phyloP scores from a whole-genome alignment of 1,284 basidiomycete genomes.

The Austroboletus novae-zelandiae region DNA sequence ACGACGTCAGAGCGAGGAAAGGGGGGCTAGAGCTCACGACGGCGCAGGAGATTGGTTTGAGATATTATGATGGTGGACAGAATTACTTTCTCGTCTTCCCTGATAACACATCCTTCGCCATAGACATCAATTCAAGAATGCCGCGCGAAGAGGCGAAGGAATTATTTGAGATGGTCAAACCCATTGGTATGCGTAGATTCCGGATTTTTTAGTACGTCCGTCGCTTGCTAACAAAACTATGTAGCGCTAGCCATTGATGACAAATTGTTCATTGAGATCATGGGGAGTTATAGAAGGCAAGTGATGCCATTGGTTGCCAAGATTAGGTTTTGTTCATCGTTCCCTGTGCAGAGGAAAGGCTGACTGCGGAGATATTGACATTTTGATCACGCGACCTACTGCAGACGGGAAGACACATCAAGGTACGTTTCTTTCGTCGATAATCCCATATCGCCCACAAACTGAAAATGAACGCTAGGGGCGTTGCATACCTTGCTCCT shows the following conservation, averaged over 20 bases:
- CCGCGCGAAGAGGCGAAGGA: conserved; percentile 74
- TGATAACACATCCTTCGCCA: background rate
- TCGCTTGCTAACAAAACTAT: background rate
- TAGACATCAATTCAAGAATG: conserved; percentile 80
- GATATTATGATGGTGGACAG: conserved; percentile 69
- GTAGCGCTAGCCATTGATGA: conserved; percentile 70
- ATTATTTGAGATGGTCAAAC: conserved; percentile 71
- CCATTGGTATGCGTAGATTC: conserved; percentile 48
- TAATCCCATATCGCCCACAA: too few species aligned
- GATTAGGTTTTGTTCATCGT: background rate
- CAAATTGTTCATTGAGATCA: conserved; percentile 75
- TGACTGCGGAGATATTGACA: conserved; percentile 87
- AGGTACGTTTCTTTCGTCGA: conserved; percentile 37
- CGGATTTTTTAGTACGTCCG: background rate
- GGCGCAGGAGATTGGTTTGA: conserved; percentile 73
- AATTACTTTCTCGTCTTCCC: background rate
- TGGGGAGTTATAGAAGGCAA: conserved; percentile 86
- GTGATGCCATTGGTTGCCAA: conserved; percentile 6
- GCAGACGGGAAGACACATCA: conserved; percentile 71
- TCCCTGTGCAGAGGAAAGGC: conserved; percentile 56
- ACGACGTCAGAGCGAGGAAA: conserved; percentile 64
- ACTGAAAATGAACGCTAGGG: conserved; percentile 37
- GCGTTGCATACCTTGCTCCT: conserved; percentile 56
- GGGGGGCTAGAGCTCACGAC: conserved; percentile 59
- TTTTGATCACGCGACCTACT: conserved; percentile 76